Conservation (phyloP, 768 basidiomycete species). For the Imleria badia region DNA sequence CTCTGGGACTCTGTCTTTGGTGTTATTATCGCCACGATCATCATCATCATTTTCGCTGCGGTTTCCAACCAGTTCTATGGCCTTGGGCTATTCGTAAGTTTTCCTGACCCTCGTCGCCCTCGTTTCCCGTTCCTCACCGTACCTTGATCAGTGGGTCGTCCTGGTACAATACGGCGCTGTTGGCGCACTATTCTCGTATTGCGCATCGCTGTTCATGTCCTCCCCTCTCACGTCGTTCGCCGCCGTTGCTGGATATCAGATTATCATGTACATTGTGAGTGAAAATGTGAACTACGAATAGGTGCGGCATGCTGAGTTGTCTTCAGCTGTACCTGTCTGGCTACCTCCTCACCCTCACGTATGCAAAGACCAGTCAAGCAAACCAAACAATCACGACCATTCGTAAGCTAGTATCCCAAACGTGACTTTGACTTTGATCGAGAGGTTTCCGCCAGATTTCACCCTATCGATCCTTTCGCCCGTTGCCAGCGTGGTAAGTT, state of each 20-base stretch:
- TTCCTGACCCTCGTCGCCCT: not conserved
- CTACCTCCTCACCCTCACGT: conserved; percentile 73
- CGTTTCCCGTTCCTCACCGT: not conserved
- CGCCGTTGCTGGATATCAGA: conserved; percentile 67
- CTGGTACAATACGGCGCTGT: conserved; percentile 70
- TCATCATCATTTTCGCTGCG: conserved; percentile 59
- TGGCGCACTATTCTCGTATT: conserved; percentile 68
- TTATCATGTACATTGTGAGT: conserved; percentile 70
- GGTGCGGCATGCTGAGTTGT: not conserved
- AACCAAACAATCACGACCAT: conserved; percentile 55
- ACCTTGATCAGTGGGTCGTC: conserved; percentile 57
- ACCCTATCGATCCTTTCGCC: conserved; percentile 67
- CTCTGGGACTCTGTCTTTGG: conserved; percentile 67
- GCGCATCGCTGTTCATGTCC: conserved; percentile 54
- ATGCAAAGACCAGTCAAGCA: conserved; percentile 60
- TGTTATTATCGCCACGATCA: conserved; percentile 59
- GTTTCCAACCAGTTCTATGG: conserved; percentile 65
- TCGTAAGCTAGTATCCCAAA: conserved; percentile 34
- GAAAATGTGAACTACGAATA: not conserved
- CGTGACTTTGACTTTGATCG: not conserved
- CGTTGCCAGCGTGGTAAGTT: conserved; percentile 65
- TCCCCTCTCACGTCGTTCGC: conserved; percentile 77
- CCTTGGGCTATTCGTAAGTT: conserved; percentile 58
- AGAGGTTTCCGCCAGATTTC: conserved; percentile 44
- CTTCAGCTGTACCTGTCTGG: conserved; percentile 59